Evolutionary conservation across 164 flowering plant genomes (phyloP), one percentile per base, ranked within the genome.

Genomic region (Macadamia integrifolia): DNA sequence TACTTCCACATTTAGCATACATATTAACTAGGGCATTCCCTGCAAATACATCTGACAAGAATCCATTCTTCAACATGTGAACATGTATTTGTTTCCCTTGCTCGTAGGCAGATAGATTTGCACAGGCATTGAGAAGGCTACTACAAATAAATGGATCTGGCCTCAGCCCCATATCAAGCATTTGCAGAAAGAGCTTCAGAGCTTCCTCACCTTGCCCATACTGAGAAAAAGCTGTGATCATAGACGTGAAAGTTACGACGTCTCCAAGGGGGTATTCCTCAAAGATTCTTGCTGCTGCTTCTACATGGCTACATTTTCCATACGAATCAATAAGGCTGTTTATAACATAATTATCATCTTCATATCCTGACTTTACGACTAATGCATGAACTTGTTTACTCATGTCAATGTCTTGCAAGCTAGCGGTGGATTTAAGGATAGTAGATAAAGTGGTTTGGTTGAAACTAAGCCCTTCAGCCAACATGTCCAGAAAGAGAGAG

Each of bases 191-290:
- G 13, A 83, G 79, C 80, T 76, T 79, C 6, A 83, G 58, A 57
- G 84, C 84, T 68, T 83, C 79, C 65, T 83, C 86, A 6, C 80
- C 78, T 68, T 60, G 75, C 40, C 80, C 82, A 72, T 56, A 69
- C 69, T 83, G 84, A 40, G 81, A 32, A 58, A 28, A 58, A 58
- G 35, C 32, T 28, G 60, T 58, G 32, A 58, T 58, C 60, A 58
- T 7, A 58, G 60, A 28, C 29, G 60, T 58, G 32, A 58, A 58
- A 58, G 60, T 18, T 29, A 58, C 60, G 0, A 58, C 60, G 28
- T 58, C 60, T 58, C 32, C 32, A 8, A 58, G 28, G 35, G 32
- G 60, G 12, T 32, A 58, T 28, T 58, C 60, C 14, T 28, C 35
- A 28, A 58, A 58, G 29, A 58, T 13, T 58, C 60, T 58, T 7